Evolutionary conservation across 148 eudicot genomes (phyloP), one percentile per base, ranked within the genome.

Genomic region (Linanthus parryae): DNA sequence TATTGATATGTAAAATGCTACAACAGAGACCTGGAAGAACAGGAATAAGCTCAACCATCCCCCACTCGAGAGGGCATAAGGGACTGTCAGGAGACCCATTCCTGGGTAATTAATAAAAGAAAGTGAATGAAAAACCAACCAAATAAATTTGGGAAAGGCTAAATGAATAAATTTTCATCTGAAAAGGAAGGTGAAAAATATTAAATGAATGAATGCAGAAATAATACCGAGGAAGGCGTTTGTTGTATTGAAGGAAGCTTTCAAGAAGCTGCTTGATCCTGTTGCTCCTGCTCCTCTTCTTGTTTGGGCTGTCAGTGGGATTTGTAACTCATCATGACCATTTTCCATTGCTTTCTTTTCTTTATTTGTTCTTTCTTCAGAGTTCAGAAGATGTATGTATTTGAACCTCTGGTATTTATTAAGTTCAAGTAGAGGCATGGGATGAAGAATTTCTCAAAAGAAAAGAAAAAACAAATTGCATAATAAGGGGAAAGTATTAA

Each of bases 201-300:
- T n/a, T 8, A 21, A 36, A 46, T 15, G n/a, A 48, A 22, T 16
- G 53, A 7, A n/a, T 13, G n/a, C n/a, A n/a, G n/a, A n/a, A n/a
- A n/a, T n/a, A n/a, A 48, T 56, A 68, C 73, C 73, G 14, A 68
- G 67, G 44, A 68, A 68, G n/a, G 63, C 73, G 25, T 62, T 68
- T 25, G 73, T 68, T 11, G 58, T 61, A 29, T 68, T 68, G 68
- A 68, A 68, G 58, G 63, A 68, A 30, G 73, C 63, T 52, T 68
- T 68, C 49, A 68, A 43, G 63, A 68, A 68, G 38, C n/a, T n/a
- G n/a, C 54, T 56, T 21, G 73, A 57, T 45, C 73, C 67, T 35
- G 63, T 39, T 34, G 53, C 49, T 44, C 30, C 29, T n/a, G n/a
- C n/a, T n/a, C n/a, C n/a, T n/a, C n/a, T n/a, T n/a, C n/a, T n/a